Percentiles rank a stretch among this genome's conserved stretches.
These are phyloP conservation scores for Glycyrrhiza uralensis DNA, from an alignment of 306 rosid genomes.

Conservation along the genomic window DNA sequence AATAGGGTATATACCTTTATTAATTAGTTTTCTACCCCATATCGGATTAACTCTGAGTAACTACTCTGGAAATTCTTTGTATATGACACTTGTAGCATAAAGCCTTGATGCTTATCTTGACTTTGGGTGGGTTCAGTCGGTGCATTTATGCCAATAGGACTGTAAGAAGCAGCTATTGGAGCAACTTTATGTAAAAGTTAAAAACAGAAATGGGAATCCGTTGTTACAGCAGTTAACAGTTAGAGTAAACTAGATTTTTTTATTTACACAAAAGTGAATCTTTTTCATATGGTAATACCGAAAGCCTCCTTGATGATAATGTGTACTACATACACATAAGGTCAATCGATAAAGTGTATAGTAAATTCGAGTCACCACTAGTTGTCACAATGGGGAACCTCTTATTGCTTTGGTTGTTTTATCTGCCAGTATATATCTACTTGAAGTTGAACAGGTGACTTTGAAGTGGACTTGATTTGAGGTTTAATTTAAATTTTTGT, in stretches of 20 bases:
- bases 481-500: neutral
- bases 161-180: neutral
- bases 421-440: neutral
- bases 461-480: neutral
- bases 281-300: too few relatives aligned
- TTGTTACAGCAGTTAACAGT: constrained; percentile 43
- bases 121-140: neutral
- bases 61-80: neutral
- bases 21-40: neutral
- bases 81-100: neutral
- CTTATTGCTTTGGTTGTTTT: neutral
- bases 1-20: constrained; percentile 13
- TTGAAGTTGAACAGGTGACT: neutral
- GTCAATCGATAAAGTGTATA: too few relatives aligned
- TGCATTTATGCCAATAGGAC: neutral
- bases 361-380: too few relatives aligned
- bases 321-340: too few relatives aligned
- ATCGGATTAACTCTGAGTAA: neutral
- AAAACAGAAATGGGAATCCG: constrained; percentile 38
- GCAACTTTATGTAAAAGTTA: neutral
- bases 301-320: too few relatives aligned
- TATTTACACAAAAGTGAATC: neutral
- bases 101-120: constrained; percentile 26
- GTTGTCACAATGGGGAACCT: constrained; percentile 13
- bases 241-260: too few relatives aligned